These are phyloP conservation scores for Lactifluus hygrophoroides DNA, from an alignment of 768 basidiomycete genomes.

Conservation along the genomic window DNA sequence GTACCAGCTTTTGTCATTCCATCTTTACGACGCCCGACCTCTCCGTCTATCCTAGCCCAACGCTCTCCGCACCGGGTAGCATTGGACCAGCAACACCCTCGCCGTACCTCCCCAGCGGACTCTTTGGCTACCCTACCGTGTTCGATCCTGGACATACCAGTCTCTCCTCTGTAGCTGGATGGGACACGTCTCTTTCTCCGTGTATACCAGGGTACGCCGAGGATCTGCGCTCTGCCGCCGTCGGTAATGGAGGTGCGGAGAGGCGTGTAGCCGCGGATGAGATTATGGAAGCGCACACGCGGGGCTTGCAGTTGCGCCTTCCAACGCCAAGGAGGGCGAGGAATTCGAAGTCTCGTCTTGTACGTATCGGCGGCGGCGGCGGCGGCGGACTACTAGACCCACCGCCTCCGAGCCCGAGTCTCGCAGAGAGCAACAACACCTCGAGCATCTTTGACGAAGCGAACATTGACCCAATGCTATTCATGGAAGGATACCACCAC, in stretches of 20 bases:
- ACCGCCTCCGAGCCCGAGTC: no score
- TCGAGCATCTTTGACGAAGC: neutral
- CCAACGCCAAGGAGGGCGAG: neutral
- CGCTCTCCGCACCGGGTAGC: slow-evolving; percentile 12
- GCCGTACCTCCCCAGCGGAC: slow-evolving; percentile 7
- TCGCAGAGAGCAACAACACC: neutral
- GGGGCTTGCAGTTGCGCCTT: neutral
- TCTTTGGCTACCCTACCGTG: slow-evolving; percentile 11
- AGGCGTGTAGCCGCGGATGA: no score
- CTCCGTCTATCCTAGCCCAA: slow-evolving; percentile 13
- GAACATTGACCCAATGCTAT: slow-evolving; percentile 15
- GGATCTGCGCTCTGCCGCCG: no score
- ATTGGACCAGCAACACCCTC: slow-evolving; percentile 12
- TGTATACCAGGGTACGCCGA: neutral
- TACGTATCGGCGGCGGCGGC: neutral
- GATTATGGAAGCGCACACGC: neutral
- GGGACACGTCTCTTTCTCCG: slow-evolving; percentile 7
- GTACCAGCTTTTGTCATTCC: neutral
- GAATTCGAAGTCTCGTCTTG: neutral
- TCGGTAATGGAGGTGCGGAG: no score
- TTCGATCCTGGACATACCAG: slow-evolving; percentile 8
- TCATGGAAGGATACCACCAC: neutral
- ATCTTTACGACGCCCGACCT: slow-evolving; percentile 13
- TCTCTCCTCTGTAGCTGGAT: neutral
- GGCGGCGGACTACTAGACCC: neutral